Evolutionary conservation across 441 rosid genomes (phyloP).

Genomic region (Jatropha podagrica): DNA sequence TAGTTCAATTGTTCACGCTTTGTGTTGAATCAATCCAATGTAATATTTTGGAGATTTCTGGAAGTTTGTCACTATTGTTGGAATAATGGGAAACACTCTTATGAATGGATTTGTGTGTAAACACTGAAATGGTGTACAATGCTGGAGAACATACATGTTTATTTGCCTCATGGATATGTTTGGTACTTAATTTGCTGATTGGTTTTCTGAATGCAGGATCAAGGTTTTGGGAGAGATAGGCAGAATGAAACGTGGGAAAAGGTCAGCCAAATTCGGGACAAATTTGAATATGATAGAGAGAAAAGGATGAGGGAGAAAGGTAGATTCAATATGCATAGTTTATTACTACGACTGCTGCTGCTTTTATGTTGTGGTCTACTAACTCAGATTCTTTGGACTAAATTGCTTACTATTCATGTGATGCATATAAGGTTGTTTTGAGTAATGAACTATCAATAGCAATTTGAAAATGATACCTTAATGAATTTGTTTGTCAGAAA

Average conservation of each 20-base stretch:
- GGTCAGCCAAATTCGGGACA: slow-evolving; percentile 72
- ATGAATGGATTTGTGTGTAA: not conserved
- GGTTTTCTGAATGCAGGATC: slow-evolving; percentile 48
- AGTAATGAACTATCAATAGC: not conserved
- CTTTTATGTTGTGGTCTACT: not conserved
- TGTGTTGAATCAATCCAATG: not conserved
- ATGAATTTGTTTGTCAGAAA: not conserved
- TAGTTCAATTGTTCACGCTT: not conserved
- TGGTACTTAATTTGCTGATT: slow-evolving; percentile 6
- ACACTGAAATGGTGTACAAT: not conserved
- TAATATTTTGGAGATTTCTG: not conserved
- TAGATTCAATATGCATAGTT: slow-evolving; percentile 21
- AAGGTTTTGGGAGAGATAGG: slow-evolving; percentile 45
- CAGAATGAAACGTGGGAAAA: slow-evolving; percentile 64
- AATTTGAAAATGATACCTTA: not conserved
- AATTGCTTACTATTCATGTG: not conserved
- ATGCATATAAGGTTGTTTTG: not conserved
- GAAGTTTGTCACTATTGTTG: not conserved
- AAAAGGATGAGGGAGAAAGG: slow-evolving; percentile 89
- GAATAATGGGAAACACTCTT: not conserved
- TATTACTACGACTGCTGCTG: not conserved
- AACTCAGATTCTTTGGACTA: not conserved
- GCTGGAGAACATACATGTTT: not conserved
- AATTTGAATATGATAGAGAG: slow-evolving; percentile 88
- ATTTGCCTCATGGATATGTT: not conserved